phyloP scores from a whole-genome alignment of 192 early-diverging fungal genomes.

The Spizellomyces sp. region DNA sequence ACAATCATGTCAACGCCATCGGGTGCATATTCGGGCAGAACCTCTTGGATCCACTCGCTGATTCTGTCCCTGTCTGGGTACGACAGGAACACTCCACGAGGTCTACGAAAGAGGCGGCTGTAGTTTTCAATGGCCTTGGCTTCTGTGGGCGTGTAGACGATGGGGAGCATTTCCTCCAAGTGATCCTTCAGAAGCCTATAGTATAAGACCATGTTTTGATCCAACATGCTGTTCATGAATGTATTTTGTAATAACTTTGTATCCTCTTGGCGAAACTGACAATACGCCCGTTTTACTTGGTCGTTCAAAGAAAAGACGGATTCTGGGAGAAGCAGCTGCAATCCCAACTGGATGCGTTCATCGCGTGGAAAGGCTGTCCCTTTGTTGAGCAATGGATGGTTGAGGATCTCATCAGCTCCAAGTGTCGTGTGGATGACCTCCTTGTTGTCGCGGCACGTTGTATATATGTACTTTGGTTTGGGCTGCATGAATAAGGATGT shows the following conservation, averaged over 20 bases:
- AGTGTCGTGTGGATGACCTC: not conserved
- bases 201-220: slow-evolving; percentile 74
- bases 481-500: too few relatives aligned
- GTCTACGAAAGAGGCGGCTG: slow-evolving; percentile 75
- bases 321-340: slow-evolving; percentile 69
- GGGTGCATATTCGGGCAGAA: slow-evolving; percentile 57
- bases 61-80: slow-evolving; percentile 73
- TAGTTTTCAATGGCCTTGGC: slow-evolving; percentile 78
- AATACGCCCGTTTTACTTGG: slow-evolving; percentile 65
- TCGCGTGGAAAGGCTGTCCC: slow-evolving; percentile 63
- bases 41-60: slow-evolving; percentile 73
- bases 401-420: slow-evolving; percentile 1
- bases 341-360: slow-evolving; percentile 58
- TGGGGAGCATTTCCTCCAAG: slow-evolving; percentile 38
- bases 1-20: slow-evolving; percentile 69
- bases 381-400: slow-evolving; percentile 28
- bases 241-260: not conserved
- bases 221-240: slow-evolving; percentile 25
- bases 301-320: slow-evolving; percentile 66
- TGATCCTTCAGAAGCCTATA: slow-evolving; percentile 77
- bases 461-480: too few relatives aligned
- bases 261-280: not conserved
- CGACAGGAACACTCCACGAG: slow-evolving; percentile 86
- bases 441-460: too few relatives aligned
- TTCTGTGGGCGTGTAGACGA: slow-evolving; percentile 49